Evolutionary conservation across 495 filamentous ascomycete genomes (phyloP).

Genomic region (Trichoderma erinaceum): DNA sequence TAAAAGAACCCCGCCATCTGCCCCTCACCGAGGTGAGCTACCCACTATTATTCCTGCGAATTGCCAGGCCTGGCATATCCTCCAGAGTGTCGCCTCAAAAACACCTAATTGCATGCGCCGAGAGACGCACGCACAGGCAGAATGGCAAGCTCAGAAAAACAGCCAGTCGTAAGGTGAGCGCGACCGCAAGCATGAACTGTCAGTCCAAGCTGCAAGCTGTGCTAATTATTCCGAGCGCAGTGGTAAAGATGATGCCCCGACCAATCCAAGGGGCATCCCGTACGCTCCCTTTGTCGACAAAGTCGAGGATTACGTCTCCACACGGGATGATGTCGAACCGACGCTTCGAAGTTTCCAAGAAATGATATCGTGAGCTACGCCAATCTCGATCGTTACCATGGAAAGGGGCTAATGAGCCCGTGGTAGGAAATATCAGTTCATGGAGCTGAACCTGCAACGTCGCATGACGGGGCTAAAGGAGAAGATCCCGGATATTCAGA

Average conservation of each 20-base stretch:
- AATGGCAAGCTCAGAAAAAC: conserved; percentile 15
- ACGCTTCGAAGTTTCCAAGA: conserved; percentile 93
- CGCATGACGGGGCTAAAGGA: conserved; percentile 79
- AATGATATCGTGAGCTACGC: conserved; percentile 79
- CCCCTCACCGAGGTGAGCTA: conserved; percentile 11
- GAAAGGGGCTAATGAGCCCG: conserved; percentile 8
- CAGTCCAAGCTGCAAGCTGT: not conserved
- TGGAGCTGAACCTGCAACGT: conserved; percentile 88
- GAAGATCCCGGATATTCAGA: conserved; percentile 95
- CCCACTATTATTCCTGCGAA: conserved; percentile 10
- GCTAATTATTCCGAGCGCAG: not conserved
- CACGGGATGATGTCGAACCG: conserved; percentile 77
- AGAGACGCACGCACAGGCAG: not conserved
- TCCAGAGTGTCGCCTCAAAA: conserved; percentile 9
- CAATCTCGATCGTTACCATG: not conserved
- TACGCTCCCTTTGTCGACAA: conserved; percentile 93
- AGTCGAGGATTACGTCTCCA: conserved; percentile 88
- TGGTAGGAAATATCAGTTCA: conserved; percentile 92
- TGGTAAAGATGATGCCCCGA: conserved; percentile 50
- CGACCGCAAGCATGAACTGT: not conserved
- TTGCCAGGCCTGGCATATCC: not conserved
- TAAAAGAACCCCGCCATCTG: conserved; percentile 12
- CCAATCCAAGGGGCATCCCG: conserved; percentile 92
- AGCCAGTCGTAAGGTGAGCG: not conserved
- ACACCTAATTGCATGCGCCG: not conserved